phyloP scores from a whole-genome alignment of 306 rosid species.

The Vicia faba region DNA sequence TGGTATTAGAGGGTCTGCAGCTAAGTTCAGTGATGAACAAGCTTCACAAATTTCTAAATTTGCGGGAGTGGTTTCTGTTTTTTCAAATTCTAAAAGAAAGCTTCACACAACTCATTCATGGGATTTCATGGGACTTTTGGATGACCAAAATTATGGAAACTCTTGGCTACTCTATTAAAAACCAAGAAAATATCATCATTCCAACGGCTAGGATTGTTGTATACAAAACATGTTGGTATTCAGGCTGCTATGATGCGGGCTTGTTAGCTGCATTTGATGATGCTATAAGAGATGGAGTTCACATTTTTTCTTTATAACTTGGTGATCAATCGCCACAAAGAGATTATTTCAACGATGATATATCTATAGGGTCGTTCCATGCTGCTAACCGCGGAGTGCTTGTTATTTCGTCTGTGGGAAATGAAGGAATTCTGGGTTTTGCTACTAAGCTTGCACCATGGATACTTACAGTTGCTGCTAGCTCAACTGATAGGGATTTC shows the following conservation, averaged over 20 bases:
- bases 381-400: constrained; percentile 72
- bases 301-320: constrained; percentile 68
- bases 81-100: constrained; percentile 69
- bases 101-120: constrained; percentile 91
- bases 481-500: constrained; percentile 88
- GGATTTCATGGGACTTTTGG: constrained; percentile 90
- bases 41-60: constrained; percentile 71
- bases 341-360: constrained; percentile 80
- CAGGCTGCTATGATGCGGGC: constrained; percentile 86
- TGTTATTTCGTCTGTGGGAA: constrained; percentile 79
- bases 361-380: constrained; percentile 83
- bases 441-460: constrained; percentile 86
- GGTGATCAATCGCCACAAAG: constrained; percentile 83
- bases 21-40: constrained; percentile 68
- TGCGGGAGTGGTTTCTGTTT: constrained; percentile 80
- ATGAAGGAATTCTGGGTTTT: constrained; percentile 63
- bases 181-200: constrained; percentile 76
- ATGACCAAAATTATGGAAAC: constrained; percentile 69
- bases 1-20: constrained; percentile 83
- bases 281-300: constrained; percentile 83
- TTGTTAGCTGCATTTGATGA: constrained; percentile 82
- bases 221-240: constrained; percentile 82
- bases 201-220: constrained; percentile 77
- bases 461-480: constrained; percentile 84
- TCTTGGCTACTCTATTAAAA: constrained; percentile 64